Base-by-base conservation (phyloP, 345 rosid species). In the Eucalyptus camaldulensis region DNA sequence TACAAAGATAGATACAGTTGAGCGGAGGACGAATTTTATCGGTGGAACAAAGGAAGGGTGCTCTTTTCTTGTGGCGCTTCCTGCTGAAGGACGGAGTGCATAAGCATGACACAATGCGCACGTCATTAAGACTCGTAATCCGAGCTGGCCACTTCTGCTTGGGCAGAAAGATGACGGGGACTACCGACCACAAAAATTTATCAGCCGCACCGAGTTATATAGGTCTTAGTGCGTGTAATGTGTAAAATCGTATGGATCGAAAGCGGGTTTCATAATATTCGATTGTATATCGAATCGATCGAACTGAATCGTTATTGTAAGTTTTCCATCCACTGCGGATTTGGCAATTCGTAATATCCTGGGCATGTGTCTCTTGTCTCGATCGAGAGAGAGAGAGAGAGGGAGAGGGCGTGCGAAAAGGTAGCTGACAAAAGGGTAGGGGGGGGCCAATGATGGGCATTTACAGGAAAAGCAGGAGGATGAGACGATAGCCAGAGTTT, bases 381-480 rank as follows among this genome's bases (percentile, higher is more conserved):
- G 47, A 56, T 25, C 25, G 27, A 54, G 33, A 76, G 44, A 53
- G 47, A 21, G 15, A 47, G 51, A 13, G 21, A 49, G 37, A 33
- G 86, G 15, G 51, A 8, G 88, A 50, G 88, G 16, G 90, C 90
- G 90, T 89, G 90, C 90, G 50, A 86, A 89, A 89, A 89, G 90
- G 85, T 53, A 0, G 65, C 90, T 89, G 90, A 86, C 90, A 89
- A 65, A 86, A 60, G 88, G 72, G 54, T 6, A 15, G 51, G 47
- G 47, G 47, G 43, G 45, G 83, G 47, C 13, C 90, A 49, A 89
- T 89, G 90, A 89, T 89, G 90, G 87, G 85, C 47, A 89, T 76
- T 76, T 40, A 40, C 44, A 37, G 85, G 85, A 22, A 76, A 37
- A 76, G 81, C 44, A 33, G 40, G 27, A 40, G 9, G 21, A 21